Evolutionary conservation across 768 basidiomycete genomes (phyloP), one percentile per base, ranked within the genome.

Genomic region (Pulveroboletus frians): DNA sequence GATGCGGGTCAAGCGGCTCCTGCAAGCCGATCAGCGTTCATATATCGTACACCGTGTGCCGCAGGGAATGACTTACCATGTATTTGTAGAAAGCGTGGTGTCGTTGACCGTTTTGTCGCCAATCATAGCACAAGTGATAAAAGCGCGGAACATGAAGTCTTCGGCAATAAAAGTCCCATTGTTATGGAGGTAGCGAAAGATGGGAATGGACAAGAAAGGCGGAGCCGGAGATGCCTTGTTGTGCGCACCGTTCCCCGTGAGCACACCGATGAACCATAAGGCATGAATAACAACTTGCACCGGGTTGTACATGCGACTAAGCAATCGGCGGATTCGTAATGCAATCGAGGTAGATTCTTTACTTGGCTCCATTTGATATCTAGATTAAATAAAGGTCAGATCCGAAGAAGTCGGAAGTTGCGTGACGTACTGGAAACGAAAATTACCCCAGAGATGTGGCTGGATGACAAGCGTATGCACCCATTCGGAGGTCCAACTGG

Each of bases 101-200:
- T 70, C 71, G 13, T 70, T 70, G 21, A 72, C 49, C 9, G 59
- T 53, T 46, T 70, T 70, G 38, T 70, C 69, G 6, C 62, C 53
- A 42, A 70, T 58, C 64, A 72, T 70, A 21, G 71, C 66, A 43
- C 66, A 72, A 20, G 53, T 37, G 34, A 69, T 53, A 40, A 70
- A 72, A 14, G 61, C 53, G 26, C 60, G 66, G 46, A 70, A 55
- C 68, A 72, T 59, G 37, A 70, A 68, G 11, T 69, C 69, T 43
- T 70, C 69, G 11, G 54, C 58, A 31, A 57, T 40, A 23, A 51
- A 52, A 8, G 58, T 47, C 17, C 70, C 65, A 27, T 62, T 60
- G 41, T 58, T 54, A 43, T 58, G 55, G 23, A 72, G 54, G 50
- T 60, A 63, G 44, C 60, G 61, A 26, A 71, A 65, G 30, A 65